These are phyloP conservation scores for Cladophialophora immunda DNA, from an alignment of 2,329 filamentous ascomycete species.

Conservation along the genomic window DNA sequence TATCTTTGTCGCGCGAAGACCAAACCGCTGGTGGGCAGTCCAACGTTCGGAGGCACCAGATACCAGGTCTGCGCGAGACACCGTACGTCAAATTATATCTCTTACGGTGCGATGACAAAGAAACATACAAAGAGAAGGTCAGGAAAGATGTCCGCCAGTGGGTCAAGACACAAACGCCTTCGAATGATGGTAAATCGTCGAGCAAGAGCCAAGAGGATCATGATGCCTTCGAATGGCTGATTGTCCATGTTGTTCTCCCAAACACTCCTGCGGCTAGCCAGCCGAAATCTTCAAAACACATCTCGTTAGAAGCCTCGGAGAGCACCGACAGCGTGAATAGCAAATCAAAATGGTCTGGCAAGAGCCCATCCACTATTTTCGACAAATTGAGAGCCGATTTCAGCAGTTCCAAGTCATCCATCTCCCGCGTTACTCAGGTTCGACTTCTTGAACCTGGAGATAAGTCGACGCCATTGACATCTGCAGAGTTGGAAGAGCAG, in stretches of 20 bases:
- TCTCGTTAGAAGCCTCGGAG: slow-evolving; percentile 56
- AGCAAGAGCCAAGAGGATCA: slow-evolving; percentile 83
- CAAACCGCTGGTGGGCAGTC: slow-evolving; percentile 45
- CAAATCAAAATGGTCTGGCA: slow-evolving; percentile 77
- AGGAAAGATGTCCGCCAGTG: slow-evolving; percentile 86
- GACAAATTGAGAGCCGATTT: slow-evolving; percentile 93
- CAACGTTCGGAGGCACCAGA: slow-evolving; percentile 80
- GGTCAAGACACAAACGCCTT: slow-evolving; percentile 70
- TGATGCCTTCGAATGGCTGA: slow-evolving; percentile 95
- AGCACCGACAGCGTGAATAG: slow-evolving; percentile 71
- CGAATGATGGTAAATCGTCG: slow-evolving; percentile 44
- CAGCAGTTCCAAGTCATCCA: slow-evolving; percentile 76
- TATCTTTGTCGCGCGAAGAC: slow-evolving; percentile 79
- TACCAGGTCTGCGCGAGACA: slow-evolving; percentile 89
- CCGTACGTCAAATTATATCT: slow-evolving; percentile 93
- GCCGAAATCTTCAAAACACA: slow-evolving; percentile 66
- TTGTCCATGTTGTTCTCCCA: slow-evolving; percentile 89
- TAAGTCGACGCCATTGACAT: slow-evolving; percentile 64
- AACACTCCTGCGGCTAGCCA: slow-evolving; percentile 83
- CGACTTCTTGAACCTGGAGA: slow-evolving; percentile 62
- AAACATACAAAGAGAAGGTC: slow-evolving; percentile 84
- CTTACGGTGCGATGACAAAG: slow-evolving; percentile 93
- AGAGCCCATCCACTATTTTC: slow-evolving; percentile 80
- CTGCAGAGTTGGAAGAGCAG: slow-evolving; percentile 79
- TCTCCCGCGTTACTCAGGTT: slow-evolving; percentile 85